A percentile compares a stretch with the other conserved stretches of the same genome.
Conservation (phyloP, 2,329 filamentous ascomycete species). For the Dothideomycetes sp. region DNA sequence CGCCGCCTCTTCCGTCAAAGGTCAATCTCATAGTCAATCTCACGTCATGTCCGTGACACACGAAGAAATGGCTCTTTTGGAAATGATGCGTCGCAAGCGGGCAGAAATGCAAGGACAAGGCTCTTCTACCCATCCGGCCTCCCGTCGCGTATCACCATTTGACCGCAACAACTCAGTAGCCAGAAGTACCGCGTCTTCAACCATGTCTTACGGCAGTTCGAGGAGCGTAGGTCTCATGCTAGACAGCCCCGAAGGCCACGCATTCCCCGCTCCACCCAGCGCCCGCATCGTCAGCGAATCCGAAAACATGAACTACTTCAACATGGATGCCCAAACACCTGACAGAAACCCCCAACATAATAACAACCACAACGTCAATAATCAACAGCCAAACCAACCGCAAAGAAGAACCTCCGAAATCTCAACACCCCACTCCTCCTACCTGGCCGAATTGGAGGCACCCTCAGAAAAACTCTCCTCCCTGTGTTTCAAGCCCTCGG, state of each 20-base stretch:
- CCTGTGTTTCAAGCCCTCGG: slow-evolving; percentile 5
- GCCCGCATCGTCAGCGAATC: slow-evolving; percentile 1
- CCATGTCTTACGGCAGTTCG: slow-evolving; percentile 2
- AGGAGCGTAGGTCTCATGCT: slow-evolving; percentile 4
- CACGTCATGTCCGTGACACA: slow-evolving; percentile 39
- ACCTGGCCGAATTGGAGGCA: slow-evolving; percentile 5
- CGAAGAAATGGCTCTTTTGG: slow-evolving; percentile 41
- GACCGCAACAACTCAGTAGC: slow-evolving; percentile 2
- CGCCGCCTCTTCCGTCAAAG: slow-evolving; percentile 12
- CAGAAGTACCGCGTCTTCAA: slow-evolving; percentile 6
- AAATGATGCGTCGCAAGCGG: slow-evolving; percentile 42
- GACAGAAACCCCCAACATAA: slow-evolving; percentile 4
- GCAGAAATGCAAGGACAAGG: slow-evolving; percentile 21
- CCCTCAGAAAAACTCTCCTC: neutral
- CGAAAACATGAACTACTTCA: slow-evolving; percentile 2
- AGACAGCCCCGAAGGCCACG: slow-evolving; percentile 9
- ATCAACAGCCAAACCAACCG: neutral
- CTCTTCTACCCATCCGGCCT: slow-evolving; percentile 1
- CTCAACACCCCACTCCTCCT: neutral
- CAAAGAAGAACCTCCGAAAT: neutral
- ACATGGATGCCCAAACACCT: neutral
- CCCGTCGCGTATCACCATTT: neutral
- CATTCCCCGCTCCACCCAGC: slow-evolving; percentile 12
- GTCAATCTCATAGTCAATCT: slow-evolving; percentile 8
- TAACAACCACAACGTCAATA: neutral